Evolutionary conservation across 2,329 filamentous ascomycete species (phyloP), one percentile per base, ranked within the genome.

Genomic region (Fusarium incarnatum): DNA sequence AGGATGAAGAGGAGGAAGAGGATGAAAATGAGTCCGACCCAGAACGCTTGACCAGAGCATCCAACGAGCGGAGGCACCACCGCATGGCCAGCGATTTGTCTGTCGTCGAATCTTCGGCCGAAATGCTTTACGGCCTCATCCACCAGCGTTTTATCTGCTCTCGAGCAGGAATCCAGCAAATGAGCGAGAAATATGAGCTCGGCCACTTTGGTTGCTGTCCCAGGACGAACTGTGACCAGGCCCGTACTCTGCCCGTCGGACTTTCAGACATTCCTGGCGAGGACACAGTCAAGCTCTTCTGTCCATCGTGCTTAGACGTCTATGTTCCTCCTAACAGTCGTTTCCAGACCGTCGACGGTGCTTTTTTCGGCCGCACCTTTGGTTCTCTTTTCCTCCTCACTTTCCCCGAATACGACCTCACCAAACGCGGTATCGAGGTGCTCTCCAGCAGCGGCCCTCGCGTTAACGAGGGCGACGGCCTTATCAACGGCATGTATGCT

Each of bases 61-160:
- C 85, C 34, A 84, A 85, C 71, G 91, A 94, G 76, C 87, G 94
- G 77, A 88, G 94, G 81, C 93, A 95, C 71, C 88, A 91, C 76
- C 90, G 95, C 71, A 94, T 97, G 83, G 92, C 94, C 7, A 97
- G 93, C 78, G 95, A 99, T 79, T 85, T 98, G 47, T 97, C 94
- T 64, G 92, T 98, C 71, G 97, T 99, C 77, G 96, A 99, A 83
- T 97, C 92, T 71, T 97, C 94, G 1, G 95, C 96, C n/a, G 96
- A 99, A 84, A 91, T 98, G 84, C 90, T 99, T 25, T 99, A 99
- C 82, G 96, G 96, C 42, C 88, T 99, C 64, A 99, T 99, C 80
- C 96, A 99, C 83, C 96, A 98, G 81, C 92, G 96, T 60, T 99
- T 98, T 82, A 98, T 99, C 82, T 98, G 94, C 77, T 98, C 94